Percentiles rank a stretch among this genome's conserved stretches.
These are phyloP conservation scores for Penicillium subrubescens DNA, from an alignment of 495 filamentous ascomycete genomes.

Conservation along the genomic window DNA sequence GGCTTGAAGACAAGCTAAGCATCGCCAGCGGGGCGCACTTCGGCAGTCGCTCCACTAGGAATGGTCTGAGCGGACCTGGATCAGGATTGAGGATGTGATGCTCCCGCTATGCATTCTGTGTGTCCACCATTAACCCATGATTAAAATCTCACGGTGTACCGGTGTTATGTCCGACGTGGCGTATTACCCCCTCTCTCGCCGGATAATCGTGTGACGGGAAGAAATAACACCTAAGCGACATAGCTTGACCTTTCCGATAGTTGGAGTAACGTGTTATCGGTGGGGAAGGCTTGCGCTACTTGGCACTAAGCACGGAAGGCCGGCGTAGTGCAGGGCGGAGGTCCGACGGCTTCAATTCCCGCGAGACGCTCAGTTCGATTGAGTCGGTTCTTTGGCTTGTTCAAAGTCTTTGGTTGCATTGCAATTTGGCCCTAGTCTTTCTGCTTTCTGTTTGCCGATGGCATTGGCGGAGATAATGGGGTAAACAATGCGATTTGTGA, in stretches of 20 bases:
- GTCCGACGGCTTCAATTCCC: conserved; percentile 12
- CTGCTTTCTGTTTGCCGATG: neutral
- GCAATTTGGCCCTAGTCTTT: conserved; percentile 1
- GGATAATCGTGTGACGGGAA: neutral
- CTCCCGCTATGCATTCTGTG: neutral
- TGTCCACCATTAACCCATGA: neutral
- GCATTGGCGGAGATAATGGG: neutral
- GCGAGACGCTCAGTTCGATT: neutral
- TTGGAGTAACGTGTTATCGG: conserved; percentile 11
- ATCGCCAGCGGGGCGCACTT: conserved; percentile 8
- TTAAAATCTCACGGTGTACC: neutral
- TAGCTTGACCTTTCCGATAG: neutral
- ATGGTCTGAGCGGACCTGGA: conserved; percentile 3
- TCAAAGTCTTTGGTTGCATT: conserved; percentile 8
- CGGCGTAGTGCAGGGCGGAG: conserved; percentile 19
- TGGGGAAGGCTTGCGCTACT: conserved; percentile 8
- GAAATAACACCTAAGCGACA: neutral
- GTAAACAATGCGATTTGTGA: neutral
- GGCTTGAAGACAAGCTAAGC: conserved; percentile 16
- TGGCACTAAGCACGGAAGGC: neutral
- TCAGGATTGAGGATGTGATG: neutral
- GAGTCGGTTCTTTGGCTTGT: neutral
- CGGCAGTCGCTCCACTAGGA: conserved; percentile 11
- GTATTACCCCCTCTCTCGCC: conserved; percentile 8
- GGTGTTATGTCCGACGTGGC: neutral